Conservation (phyloP, 1,284 basidiomycete species). For the Trametes versicolor region DNA sequence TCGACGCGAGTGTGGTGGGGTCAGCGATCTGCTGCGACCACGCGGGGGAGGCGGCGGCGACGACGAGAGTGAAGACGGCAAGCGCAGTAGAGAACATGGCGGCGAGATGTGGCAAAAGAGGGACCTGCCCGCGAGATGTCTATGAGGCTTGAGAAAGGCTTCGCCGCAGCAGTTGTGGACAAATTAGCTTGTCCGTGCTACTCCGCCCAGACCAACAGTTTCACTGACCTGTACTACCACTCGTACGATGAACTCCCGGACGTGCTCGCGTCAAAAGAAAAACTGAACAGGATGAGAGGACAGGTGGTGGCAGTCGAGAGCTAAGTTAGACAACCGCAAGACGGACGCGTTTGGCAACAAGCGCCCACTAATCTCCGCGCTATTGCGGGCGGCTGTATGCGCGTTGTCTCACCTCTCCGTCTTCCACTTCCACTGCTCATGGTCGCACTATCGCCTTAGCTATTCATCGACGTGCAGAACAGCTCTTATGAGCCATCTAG, state of each 20-base stretch:
- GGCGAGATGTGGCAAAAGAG: slow-evolving; percentile 1
- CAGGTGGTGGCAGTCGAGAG: slow-evolving; percentile 47
- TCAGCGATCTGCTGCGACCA: slow-evolving; percentile 33
- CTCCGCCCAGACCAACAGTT: slow-evolving; percentile 7
- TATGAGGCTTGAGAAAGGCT: background rate
- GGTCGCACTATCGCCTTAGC: no score
- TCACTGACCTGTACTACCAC: slow-evolving; percentile 1
- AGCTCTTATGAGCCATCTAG: no score
- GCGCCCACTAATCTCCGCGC: background rate
- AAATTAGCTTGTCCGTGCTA: background rate
- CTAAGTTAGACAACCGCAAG: background rate
- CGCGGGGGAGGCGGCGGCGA: slow-evolving; percentile 22
- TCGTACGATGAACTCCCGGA: background rate
- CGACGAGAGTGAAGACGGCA: slow-evolving; percentile 29
- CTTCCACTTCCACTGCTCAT: background rate
- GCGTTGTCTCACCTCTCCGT: background rate
- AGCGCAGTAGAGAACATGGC: slow-evolving; percentile 30
- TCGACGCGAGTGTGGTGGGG: slow-evolving; percentile 56
- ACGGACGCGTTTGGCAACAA: background rate
- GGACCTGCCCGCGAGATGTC: slow-evolving; percentile 18
- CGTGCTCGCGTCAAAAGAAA: background rate
- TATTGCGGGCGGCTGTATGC: background rate
- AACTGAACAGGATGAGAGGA: no score
- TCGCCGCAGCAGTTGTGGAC: slow-evolving; percentile 9
- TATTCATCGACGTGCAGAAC: no score